Evolutionary conservation across 768 basidiomycete genomes (phyloP), one percentile per base, ranked within the genome.

Genomic region (Xerocomellus amylosporus): DNA sequence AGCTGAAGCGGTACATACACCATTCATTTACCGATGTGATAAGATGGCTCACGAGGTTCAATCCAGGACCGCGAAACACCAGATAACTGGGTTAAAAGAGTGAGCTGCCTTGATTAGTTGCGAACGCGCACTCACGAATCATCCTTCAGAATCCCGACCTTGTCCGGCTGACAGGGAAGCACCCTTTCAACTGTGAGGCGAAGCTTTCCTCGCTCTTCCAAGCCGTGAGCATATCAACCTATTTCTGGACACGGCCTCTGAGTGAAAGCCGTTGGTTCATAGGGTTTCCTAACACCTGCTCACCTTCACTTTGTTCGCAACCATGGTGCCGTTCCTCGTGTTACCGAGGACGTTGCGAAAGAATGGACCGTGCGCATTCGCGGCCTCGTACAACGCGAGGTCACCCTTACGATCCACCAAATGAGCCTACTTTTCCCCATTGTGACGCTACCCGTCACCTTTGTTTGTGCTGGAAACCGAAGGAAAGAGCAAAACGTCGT

Each of bases 401-500:
- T 69, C 45, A 71, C 64, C 2, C 67, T 85, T 26, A 74, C 77
- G 7, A 56, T 86, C 14, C 61, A 67, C 15, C 76, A 83, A 50
- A 70, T 86, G 8, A 71, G 72, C 39, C 59, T 61, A 17, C 69
- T 58, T n/a, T 84, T 85, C 60, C 69, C 74, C 10, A 71, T 79
- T 9, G 78, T 84, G 7, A 86, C 83, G 0, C 56, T 85, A 4
- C 85, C 85, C 4, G 74, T 85, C 19, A 86, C 85, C 0, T 64
- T 86, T 12, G 80, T 81, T 4, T 86, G 85, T 56, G 85, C 85
- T 2, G 85, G 85, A 2, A 86, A 86, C 63, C 68, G 85, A 2
- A 71, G 85, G 26, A 86, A 84, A 63, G 84, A 87, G 60, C 85
- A 86, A 63, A 87, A 87, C 59, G 69, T 83, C 43, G 75, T 84